These are phyloP conservation scores for Saccharomyces hybrid DNA, from an alignment of 1,139 yeast species.

Conservation along the genomic window DNA sequence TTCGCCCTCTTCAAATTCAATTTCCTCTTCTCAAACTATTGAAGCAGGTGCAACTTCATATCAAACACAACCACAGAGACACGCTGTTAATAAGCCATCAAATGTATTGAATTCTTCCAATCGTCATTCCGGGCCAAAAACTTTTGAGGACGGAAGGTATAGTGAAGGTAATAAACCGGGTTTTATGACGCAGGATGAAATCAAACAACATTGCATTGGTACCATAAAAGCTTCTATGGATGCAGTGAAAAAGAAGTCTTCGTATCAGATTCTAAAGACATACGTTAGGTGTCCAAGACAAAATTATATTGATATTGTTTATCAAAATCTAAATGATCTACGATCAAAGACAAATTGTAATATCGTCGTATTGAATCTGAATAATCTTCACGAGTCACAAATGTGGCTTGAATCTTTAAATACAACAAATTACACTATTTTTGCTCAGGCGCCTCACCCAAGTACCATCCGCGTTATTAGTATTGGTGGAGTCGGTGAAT, in stretches of 20 bases:
- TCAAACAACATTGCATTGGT: slow-evolving; percentile 26
- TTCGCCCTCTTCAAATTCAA: not conserved
- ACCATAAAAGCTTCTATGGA: slow-evolving; percentile 26
- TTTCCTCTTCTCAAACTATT: not conserved
- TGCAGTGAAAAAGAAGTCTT: slow-evolving; percentile 21
- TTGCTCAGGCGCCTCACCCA: slow-evolving; percentile 25
- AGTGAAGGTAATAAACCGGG: slow-evolving; percentile 7
- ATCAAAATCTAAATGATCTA: slow-evolving; percentile 24
- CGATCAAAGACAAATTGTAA: slow-evolving; percentile 30
- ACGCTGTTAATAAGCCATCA: not conserved
- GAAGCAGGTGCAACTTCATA: not conserved
- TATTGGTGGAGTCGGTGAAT: slow-evolving; percentile 32
- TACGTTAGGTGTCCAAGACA: slow-evolving; percentile 30
- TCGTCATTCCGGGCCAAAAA: not conserved
- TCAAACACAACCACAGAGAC: not conserved
- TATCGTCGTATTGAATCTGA: slow-evolving; percentile 28
- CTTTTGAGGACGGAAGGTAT: not conserved
- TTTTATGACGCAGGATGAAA: slow-evolving; percentile 25
- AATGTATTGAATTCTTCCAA: not conserved
- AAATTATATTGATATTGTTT: slow-evolving; percentile 22
- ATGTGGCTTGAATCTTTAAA: slow-evolving; percentile 26
- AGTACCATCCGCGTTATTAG: slow-evolving; percentile 29
- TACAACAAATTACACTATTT: slow-evolving; percentile 14
- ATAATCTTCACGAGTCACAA: slow-evolving; percentile 29
- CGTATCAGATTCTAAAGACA: slow-evolving; percentile 29